These are phyloP conservation scores for Tetracladium setigerum DNA, from an alignment of 495 filamentous ascomycete species.

Conservation along the genomic window DNA sequence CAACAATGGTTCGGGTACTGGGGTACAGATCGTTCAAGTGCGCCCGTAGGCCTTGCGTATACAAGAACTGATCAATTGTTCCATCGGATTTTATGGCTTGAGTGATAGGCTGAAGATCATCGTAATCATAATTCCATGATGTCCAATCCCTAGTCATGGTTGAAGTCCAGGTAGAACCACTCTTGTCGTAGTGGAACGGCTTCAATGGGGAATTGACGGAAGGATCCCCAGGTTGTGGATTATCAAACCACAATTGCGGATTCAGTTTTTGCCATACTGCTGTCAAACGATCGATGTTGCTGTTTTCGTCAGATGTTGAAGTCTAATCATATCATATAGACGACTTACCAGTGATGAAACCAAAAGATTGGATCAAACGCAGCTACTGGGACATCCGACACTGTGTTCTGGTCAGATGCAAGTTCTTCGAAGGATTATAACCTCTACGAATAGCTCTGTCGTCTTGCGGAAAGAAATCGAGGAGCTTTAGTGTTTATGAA, in stretches of 20 bases:
- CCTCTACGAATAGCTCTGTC: too few relatives aligned
- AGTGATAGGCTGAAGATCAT: background rate
- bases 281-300: constrained; percentile 29
- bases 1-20: too few relatives aligned
- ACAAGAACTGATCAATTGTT: background rate
- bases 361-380: constrained; percentile 35
- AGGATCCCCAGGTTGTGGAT: background rate
- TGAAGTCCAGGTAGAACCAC: constrained; percentile 8
- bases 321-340: background rate
- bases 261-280: constrained; percentile 31
- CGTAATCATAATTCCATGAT: constrained; percentile 13
- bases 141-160: constrained; percentile 11
- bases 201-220: constrained; percentile 7
- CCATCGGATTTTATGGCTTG: background rate
- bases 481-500: too few relatives aligned
- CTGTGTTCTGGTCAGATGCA: too few relatives aligned
- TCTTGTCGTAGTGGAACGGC: constrained; percentile 15
- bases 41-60: background rate
- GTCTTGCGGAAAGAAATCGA: too few relatives aligned
- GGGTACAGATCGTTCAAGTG: background rate
- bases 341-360: constrained; percentile 25
- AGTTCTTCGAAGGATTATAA: too few relatives aligned
- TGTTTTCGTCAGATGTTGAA: too few relatives aligned
- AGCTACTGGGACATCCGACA: constrained; percentile 29
- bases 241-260: constrained; percentile 25